Percentiles rank a stretch among this genome's conserved stretches.
Conservation (phyloP, 208 protist species). For the Crithidia brevicula region DNA sequence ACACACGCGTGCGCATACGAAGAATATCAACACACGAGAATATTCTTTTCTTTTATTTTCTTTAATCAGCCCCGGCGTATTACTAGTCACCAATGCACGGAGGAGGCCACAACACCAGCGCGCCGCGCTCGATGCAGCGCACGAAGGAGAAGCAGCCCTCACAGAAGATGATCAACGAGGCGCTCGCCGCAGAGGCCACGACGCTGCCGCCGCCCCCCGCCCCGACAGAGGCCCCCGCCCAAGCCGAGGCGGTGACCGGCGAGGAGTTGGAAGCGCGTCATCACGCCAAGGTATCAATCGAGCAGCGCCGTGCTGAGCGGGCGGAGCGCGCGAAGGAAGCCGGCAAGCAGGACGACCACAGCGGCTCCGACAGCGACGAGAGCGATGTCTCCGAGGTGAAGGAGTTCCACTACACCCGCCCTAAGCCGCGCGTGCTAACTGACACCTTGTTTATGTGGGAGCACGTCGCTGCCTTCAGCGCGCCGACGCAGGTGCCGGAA, state of each 20-base stretch:
- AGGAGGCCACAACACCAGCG: constrained; percentile 1
- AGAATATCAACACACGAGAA: too few species aligned
- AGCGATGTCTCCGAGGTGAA: not conserved
- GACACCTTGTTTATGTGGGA: constrained; percentile 76
- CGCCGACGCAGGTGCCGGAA: constrained; percentile 52
- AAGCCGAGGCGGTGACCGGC: not conserved
- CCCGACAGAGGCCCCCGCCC: not conserved
- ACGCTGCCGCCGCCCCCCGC: not conserved
- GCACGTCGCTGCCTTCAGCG: constrained; percentile 60
- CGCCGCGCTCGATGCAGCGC: constrained; percentile 9
- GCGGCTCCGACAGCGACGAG: not conserved
- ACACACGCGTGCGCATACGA: too few species aligned
- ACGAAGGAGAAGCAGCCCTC: constrained; percentile 20
- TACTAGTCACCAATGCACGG: not conserved
- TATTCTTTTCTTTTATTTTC: not conserved
- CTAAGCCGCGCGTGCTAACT: constrained; percentile 43
- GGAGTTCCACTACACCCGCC: constrained; percentile 42
- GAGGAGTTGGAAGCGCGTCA: not conserved
- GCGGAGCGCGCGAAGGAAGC: not conserved
- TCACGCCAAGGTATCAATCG: constrained; percentile 7
- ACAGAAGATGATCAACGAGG: constrained; percentile 13
- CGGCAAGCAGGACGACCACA: not conserved
- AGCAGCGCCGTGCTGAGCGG: not conserved
- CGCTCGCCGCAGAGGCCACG: not conserved
- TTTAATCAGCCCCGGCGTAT: not conserved